These are phyloP conservation scores for Zasmidium citrigriseum DNA, from an alignment of 2,329 filamentous ascomycete species.

Conservation along the genomic window DNA sequence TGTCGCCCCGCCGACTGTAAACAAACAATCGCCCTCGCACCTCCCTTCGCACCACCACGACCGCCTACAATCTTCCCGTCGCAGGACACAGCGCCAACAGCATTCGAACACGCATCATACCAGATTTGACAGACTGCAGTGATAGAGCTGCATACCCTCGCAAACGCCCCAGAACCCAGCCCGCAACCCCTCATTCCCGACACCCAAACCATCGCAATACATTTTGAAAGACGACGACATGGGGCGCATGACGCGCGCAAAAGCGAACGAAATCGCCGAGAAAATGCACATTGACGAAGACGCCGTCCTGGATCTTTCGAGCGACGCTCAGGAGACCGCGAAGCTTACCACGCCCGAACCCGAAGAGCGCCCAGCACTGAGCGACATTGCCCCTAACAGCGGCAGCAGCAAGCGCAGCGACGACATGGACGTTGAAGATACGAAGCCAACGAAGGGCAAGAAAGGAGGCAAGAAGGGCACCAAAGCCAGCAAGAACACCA, in stretches of 20 bases:
- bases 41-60: background rate
- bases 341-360: constrained; percentile 11
- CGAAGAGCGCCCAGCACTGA: constrained; percentile 39
- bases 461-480: constrained; percentile 33
- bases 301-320: constrained; percentile 33
- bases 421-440: constrained; percentile 22
- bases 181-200: background rate
- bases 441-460: constrained; percentile 37
- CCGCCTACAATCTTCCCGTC: background rate
- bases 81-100: background rate
- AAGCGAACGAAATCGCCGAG: constrained; percentile 41
- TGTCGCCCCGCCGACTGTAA: background rate
- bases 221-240: constrained; percentile 8
- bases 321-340: constrained; percentile 8
- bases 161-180: background rate
- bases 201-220: background rate
- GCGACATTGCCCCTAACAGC: constrained; percentile 43
- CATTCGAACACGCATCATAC: background rate
- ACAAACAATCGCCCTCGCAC: background rate
- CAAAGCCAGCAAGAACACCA: constrained; percentile 32
- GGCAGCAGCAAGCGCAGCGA: constrained; percentile 11
- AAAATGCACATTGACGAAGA: constrained; percentile 39
- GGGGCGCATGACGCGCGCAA: constrained; percentile 46
- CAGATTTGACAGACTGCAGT: background rate
- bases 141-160: background rate